Conservation (phyloP, 352 stramenopile genomes). For the Pilasporangium apinafurcum region DNA sequence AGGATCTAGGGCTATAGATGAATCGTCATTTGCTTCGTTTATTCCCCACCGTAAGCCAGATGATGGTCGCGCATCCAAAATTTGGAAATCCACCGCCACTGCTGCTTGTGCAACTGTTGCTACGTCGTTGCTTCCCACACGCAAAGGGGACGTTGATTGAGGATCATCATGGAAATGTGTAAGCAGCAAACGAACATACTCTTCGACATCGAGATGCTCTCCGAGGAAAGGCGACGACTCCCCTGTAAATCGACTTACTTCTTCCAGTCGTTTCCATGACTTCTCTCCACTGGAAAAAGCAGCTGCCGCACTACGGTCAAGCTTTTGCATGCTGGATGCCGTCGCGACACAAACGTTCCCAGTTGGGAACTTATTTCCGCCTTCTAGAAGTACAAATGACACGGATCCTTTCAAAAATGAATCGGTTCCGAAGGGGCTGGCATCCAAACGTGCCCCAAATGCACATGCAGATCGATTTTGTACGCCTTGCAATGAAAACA, state of each 20-base stretch:
- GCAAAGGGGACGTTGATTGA: slow-evolving; percentile 28
- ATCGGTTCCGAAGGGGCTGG: slow-evolving; percentile 38
- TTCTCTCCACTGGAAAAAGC: slow-evolving; percentile 23
- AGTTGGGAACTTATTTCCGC: slow-evolving; percentile 13
- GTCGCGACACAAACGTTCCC: slow-evolving; percentile 58
- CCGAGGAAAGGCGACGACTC: slow-evolving; percentile 32
- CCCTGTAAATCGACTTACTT: slow-evolving; percentile 24
- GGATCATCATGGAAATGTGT: slow-evolving; percentile 55
- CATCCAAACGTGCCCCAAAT: slow-evolving; percentile 48
- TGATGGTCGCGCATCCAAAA: slow-evolving; percentile 74
- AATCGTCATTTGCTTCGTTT: slow-evolving; percentile 15
- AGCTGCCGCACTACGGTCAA: slow-evolving; percentile 24
- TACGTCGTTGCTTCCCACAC: slow-evolving; percentile 36
- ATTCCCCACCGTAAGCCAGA: slow-evolving; percentile 78
- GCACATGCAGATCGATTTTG: slow-evolving; percentile 33
- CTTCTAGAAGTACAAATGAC: slow-evolving; percentile 58
- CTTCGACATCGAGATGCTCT: slow-evolving; percentile 36
- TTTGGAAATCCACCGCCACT: slow-evolving; percentile 53
- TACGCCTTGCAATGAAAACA: slow-evolving; percentile 67
- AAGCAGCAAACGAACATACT: slow-evolving; percentile 48
- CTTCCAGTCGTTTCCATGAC: slow-evolving; percentile 32
- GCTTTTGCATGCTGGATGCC: slow-evolving; percentile 55
- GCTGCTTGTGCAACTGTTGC: slow-evolving; percentile 47
- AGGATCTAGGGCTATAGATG: slow-evolving; percentile 5
- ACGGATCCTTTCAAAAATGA: slow-evolving; percentile 62